Evolutionary conservation across 2,329 filamentous ascomycete genomes (phyloP).

Genomic region (Massarina eburnea): DNA sequence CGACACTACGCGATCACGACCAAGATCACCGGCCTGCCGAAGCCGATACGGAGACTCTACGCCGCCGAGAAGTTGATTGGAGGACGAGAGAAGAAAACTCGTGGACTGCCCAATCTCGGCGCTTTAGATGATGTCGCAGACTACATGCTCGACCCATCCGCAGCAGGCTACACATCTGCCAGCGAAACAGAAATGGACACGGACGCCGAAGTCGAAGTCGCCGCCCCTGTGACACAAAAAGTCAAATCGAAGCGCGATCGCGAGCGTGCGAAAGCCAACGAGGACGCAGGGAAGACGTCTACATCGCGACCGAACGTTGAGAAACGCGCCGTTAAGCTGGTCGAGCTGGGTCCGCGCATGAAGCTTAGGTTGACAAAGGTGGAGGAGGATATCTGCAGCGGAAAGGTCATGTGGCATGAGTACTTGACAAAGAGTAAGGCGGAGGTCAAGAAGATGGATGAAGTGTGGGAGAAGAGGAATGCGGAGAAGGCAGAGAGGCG

Average conservation of each 20-base stretch:
- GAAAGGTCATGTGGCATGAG: constrained; percentile 97
- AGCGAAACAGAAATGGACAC: constrained; percentile 93
- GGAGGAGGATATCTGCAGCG: constrained; percentile 86
- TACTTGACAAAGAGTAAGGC: constrained; percentile 81
- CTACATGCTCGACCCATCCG: constrained; percentile 80
- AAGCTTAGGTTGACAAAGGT: constrained; percentile 89
- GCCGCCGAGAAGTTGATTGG: constrained; percentile 78
- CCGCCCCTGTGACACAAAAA: constrained; percentile 61
- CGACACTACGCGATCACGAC: constrained; percentile 96
- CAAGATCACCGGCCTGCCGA: constrained; percentile 80
- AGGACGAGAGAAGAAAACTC: constrained; percentile 59
- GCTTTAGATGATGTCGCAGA: constrained; percentile 92
- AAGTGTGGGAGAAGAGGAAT: constrained; percentile 75
- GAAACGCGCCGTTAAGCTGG: constrained; percentile 84
- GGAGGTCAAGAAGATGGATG: constrained; percentile 77
- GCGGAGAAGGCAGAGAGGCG: constrained; percentile 81
- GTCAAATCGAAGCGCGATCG: constrained; percentile 60
- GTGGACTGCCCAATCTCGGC: constrained; percentile 79
- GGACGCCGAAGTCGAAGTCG: constrained; percentile 90
- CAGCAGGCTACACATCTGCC: constrained; percentile 84
- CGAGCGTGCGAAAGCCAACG: constrained; percentile 44
- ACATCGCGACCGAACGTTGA: constrained; percentile 60
- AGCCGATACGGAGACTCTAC: constrained; percentile 79
- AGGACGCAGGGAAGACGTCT: constrained; percentile 36
- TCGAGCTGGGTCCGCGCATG: constrained; percentile 91